Base-by-base conservation (phyloP, 2,329 filamentous ascomycete genomes). In the Colletotrichum lentis region DNA sequence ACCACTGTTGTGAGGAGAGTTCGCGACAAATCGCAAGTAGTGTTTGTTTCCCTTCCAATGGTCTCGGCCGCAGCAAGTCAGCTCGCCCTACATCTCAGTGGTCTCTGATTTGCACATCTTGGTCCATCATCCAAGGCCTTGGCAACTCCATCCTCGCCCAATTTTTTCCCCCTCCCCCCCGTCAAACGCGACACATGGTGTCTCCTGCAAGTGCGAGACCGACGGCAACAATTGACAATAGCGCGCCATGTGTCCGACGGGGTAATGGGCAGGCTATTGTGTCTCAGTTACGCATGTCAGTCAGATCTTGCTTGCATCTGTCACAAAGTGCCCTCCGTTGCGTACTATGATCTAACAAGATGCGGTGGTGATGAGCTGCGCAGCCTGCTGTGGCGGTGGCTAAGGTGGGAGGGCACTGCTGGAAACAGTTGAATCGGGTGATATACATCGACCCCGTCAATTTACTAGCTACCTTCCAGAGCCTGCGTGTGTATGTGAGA, bases 281-380 rank as follows among this genome's bases (percentile, higher is more conserved):
- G 66, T 69, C 62, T 69, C 31, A 57, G 62, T 60, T 49, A 61
- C 37, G 50, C 62, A 56, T 24, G 56, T 52, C 27, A 46, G 53
- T 56, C n/a, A n/a, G n/a, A n/a, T n/a, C n/a, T n/a, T 56, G 24
- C 47, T 66, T 52, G 63, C n/a, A n/a, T n/a, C n/a, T n/a, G n/a
- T n/a, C n/a, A n/a, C n/a, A n/a, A n/a, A n/a, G n/a, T n/a, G n/a
- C n/a, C n/a, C n/a, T n/a, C n/a, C n/a, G n/a, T n/a, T n/a, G n/a
- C n/a, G n/a, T n/a, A n/a, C n/a, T n/a, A n/a, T n/a, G n/a, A n/a
- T n/a, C n/a, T n/a, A n/a, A n/a, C n/a, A n/a, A n/a, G n/a, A n/a
- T n/a, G n/a, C n/a, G n/a, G n/a, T n/a, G n/a, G n/a, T n/a, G n/a
- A n/a, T n/a, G n/a, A n/a, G n/a, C n/a, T n/a, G n/a, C n/a, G n/a